A percentile compares a stretch with the other conserved stretches of the same genome.
These are phyloP conservation scores for Ganoderma boninense DNA, from an alignment of 1,284 basidiomycete species.

Conservation along the genomic window DNA sequence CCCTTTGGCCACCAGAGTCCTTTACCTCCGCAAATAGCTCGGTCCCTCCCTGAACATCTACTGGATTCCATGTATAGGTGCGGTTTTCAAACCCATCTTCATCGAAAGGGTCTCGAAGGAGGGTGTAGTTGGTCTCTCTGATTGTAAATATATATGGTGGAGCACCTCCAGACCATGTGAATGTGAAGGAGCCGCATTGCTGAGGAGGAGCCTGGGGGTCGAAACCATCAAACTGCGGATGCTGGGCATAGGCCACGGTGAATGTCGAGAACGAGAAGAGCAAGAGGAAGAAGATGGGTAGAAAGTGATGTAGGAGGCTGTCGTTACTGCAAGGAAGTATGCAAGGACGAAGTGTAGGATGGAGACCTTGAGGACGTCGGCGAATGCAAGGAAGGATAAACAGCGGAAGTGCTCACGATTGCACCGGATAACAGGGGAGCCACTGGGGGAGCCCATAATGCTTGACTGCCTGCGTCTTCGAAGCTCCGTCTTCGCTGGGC, in stretches of 20 bases:
- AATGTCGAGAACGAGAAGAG: not conserved
- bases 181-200: not conserved
- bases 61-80: not conserved
- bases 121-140: not conserved
- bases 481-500: not conserved
- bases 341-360: not conserved
- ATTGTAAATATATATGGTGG: not conserved
- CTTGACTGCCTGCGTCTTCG: not conserved
- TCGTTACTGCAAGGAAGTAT: not conserved
- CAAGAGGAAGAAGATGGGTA: not conserved
- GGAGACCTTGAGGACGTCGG: not conserved
- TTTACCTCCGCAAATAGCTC: not conserved
- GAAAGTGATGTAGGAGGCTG: not conserved
- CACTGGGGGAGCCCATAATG: not conserved
- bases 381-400: not conserved
- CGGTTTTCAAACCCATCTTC: not conserved
- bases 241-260: not conserved
- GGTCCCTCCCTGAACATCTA: not conserved
- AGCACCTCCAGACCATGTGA: not conserved
- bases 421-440: not conserved
- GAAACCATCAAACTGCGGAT: no score
- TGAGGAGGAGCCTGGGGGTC: not conserved
- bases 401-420: not conserved
- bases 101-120: not conserved
- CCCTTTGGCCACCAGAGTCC: not conserved